Conservation (phyloP, 2,329 filamentous ascomycete species). For the Phoma herbarum region DNA sequence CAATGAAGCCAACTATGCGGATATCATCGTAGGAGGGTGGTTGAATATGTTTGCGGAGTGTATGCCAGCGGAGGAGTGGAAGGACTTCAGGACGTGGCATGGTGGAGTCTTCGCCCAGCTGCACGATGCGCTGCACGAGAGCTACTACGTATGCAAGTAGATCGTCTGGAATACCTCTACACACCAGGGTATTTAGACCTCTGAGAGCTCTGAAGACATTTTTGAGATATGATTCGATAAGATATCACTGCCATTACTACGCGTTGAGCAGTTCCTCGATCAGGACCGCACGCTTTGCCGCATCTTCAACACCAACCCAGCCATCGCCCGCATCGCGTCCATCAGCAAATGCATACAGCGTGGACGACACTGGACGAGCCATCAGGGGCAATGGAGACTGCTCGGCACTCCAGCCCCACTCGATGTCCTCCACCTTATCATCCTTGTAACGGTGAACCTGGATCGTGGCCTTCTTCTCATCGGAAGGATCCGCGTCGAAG, state of each 20-base stretch:
- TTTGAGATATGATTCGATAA: neutral
- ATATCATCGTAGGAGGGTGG: constrained; percentile 67
- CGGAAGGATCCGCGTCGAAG: constrained; percentile 28
- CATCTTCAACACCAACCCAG: constrained; percentile 41
- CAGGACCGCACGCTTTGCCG: constrained; percentile 28
- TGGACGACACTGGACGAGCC: constrained; percentile 30
- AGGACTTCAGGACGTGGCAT: constrained; percentile 59
- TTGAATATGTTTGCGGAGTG: constrained; percentile 57
- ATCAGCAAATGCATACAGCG: constrained; percentile 37
- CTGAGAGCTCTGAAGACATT: neutral
- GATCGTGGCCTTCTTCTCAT: constrained; percentile 53
- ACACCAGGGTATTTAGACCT: neutral
- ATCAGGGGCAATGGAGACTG: constrained; percentile 36
- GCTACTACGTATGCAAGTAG: constrained; percentile 30
- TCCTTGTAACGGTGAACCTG: constrained; percentile 61
- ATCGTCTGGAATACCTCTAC: neutral
- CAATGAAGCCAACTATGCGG: constrained; percentile 59
- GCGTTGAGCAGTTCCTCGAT: constrained; percentile 24
- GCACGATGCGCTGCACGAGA: constrained; percentile 54
- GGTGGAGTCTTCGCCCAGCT: constrained; percentile 61
- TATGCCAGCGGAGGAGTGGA: constrained; percentile 59
- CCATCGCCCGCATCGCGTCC: constrained; percentile 30
- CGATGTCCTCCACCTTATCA: constrained; percentile 56
- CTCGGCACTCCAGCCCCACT: constrained; percentile 55
- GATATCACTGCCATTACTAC: neutral